These are phyloP conservation scores for Aureobasidium uvarum DNA, from an alignment of 2,329 filamentous ascomycete genomes.

Conservation along the genomic window DNA sequence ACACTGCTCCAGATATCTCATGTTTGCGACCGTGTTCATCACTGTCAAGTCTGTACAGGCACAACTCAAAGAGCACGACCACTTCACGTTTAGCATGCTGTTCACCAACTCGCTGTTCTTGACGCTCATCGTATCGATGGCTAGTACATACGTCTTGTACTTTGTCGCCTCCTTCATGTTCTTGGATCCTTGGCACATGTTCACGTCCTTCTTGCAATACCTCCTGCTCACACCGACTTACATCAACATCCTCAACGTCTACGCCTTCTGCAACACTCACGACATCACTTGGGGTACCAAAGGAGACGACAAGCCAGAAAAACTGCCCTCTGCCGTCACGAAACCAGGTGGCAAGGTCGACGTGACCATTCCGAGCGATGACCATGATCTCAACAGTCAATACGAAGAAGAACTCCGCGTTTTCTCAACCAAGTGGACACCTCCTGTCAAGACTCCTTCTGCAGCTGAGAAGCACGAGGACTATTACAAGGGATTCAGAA, in stretches of 20 bases:
- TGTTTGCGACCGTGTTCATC: constrained; percentile 94
- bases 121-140: constrained; percentile 86
- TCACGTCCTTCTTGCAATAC: constrained; percentile 92
- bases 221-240: constrained; percentile 92
- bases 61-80: constrained; percentile 59
- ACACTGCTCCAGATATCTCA: constrained; percentile 63
- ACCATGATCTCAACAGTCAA: constrained; percentile 90
- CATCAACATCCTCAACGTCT: constrained; percentile 98
- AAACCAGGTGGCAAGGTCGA: constrained; percentile 97
- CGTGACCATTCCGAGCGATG: constrained; percentile 79
- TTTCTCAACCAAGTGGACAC: constrained; percentile 71
- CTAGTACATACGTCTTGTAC: constrained; percentile 92
- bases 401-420: constrained; percentile 80
- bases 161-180: constrained; percentile 87
- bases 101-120: constrained; percentile 90
- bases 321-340: constrained; percentile 80
- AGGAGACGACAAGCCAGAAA: constrained; percentile 92
- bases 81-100: constrained; percentile 69
- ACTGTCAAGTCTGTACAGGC: constrained; percentile 79
- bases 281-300: constrained; percentile 98
- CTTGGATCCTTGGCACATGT: constrained; percentile 99
- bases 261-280: constrained; percentile 98
- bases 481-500: constrained; percentile 96
- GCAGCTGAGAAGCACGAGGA: constrained; percentile 83
- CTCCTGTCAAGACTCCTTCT: constrained; percentile 64